A percentile compares a stretch with the other conserved stretches of the same genome.
Evolutionary conservation across 1,284 basidiomycete species (phyloP).

Genomic region (Rhodotorula sp.): DNA sequence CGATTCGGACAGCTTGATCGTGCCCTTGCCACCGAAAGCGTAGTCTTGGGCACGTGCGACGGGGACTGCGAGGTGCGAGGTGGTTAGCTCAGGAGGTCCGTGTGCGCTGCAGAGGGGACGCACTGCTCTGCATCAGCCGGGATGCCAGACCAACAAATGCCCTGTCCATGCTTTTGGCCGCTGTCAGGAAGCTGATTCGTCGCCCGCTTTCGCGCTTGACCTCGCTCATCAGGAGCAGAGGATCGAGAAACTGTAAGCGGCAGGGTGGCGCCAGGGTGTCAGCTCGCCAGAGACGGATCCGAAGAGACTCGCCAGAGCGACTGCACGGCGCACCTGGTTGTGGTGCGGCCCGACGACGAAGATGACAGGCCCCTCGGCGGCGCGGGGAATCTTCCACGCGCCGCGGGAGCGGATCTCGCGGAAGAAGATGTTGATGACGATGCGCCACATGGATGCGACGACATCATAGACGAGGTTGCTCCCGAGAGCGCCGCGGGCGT

Average conservation of each 20-base stretch:
- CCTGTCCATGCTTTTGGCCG: constrained; percentile 87
- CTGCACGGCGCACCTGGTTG: constrained; percentile 69
- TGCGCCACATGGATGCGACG: constrained; percentile 59
- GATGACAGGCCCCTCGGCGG: constrained; percentile 78
- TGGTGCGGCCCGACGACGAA: constrained; percentile 96
- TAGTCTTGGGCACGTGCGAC: constrained; percentile 90
- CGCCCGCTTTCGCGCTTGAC: constrained; percentile 79
- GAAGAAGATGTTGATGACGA: constrained; percentile 94
- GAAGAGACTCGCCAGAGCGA: too few species aligned
- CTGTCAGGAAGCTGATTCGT: constrained; percentile 84
- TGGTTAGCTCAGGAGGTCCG: background rate
- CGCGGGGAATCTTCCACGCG: constrained; percentile 86
- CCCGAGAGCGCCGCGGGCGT: constrained; percentile 38
- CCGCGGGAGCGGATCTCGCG: constrained; percentile 86
- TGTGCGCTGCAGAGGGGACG: constrained; percentile 52
- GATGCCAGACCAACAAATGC: constrained; percentile 80
- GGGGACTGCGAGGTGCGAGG: constrained; percentile 65
- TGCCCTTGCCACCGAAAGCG: constrained; percentile 76
- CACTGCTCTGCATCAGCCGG: constrained; percentile 86
- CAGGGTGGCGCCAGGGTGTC: background rate
- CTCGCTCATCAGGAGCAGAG: constrained; percentile 82
- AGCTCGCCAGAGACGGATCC: background rate
- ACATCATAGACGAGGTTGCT: constrained; percentile 51
- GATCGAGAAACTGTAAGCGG: constrained; percentile 83
- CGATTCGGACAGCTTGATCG: constrained; percentile 72